These are phyloP conservation scores for Fragilaria crotonensis DNA, from an alignment of 108 stramenopile genomes.

Conservation along the genomic window DNA sequence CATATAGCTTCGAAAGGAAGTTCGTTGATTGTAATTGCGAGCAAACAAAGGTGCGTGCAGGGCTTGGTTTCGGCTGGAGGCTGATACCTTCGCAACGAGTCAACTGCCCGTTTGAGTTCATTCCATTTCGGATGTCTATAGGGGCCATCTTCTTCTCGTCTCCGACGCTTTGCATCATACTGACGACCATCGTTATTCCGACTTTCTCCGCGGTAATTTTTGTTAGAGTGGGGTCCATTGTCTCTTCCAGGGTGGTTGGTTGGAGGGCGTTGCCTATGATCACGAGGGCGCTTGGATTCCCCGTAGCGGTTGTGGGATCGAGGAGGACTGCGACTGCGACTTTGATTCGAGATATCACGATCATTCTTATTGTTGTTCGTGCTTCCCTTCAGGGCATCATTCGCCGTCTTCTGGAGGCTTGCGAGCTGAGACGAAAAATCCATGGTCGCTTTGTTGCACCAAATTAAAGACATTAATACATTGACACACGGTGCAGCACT, in stretches of 20 bases:
- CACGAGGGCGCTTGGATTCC: not conserved
- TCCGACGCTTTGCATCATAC: conserved; percentile 16
- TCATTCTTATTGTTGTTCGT: not conserved
- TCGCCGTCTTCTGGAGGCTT: conserved; percentile 47
- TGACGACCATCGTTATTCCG: conserved; percentile 14
- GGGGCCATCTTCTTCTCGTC: conserved; percentile 7
- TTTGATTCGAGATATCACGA: not conserved
- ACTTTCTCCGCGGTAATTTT: not conserved
- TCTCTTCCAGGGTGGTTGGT: not conserved
- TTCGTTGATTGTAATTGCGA: conserved; percentile 74
- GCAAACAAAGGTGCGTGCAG: conserved; percentile 40
- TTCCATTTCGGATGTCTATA: not conserved
- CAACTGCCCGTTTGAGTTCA: conserved; percentile 1
- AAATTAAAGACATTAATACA: too few species aligned
- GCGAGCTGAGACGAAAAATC: conserved; percentile 51
- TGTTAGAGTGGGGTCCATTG: too few species aligned
- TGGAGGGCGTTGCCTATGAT: not conserved
- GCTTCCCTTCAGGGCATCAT: conserved; percentile 14
- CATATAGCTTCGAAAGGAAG: conserved; percentile 80
- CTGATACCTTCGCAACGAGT: conserved; percentile 12
- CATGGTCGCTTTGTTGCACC: conserved; percentile 17
- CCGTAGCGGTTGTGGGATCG: conserved; percentile 1
- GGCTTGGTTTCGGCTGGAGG: conserved; percentile 4
- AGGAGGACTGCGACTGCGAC: conserved; percentile 5
- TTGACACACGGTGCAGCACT: too few species aligned